phyloP scores from a whole-genome alignment of 331 rosid genomes.

The Prunus yedoensis region DNA sequence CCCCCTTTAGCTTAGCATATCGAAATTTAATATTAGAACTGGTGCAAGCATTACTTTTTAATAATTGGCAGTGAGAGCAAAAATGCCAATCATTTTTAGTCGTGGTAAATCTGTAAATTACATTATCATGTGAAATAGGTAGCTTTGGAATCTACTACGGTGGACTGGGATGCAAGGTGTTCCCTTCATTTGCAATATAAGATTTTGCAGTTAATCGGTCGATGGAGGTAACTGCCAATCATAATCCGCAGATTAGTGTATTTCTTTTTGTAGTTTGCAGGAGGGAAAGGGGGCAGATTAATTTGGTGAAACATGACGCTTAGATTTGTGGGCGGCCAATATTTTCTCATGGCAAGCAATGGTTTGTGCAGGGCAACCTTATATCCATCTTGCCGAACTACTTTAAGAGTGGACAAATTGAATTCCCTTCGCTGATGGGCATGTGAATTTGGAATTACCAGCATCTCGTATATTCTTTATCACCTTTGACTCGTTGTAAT shows the following conservation, averaged over 20 bases:
- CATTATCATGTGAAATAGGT: conserved; percentile 8
- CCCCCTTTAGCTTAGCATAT: not conserved
- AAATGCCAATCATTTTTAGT: not conserved
- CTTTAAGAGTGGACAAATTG: not conserved
- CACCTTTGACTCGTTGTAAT: not conserved
- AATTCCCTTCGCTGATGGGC: too few species aligned
- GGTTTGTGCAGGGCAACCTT: conserved; percentile 38
- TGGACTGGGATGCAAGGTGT: conserved; percentile 18
- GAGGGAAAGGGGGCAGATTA: not conserved
- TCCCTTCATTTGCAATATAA: conserved; percentile 13
- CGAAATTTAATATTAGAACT: not conserved
- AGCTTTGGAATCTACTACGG: conserved; percentile 22
- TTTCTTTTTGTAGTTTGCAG: conserved; percentile 13
- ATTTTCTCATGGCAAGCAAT: conserved; percentile 3
- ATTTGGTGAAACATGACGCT: conserved; percentile 19
- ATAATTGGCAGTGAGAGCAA: not conserved
- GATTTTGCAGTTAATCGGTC: conserved; percentile 4
- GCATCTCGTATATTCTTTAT: not conserved
- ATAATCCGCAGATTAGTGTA: conserved; percentile 27
- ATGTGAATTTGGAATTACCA: too few species aligned
- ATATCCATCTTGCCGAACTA: not conserved
- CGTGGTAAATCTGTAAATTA: conserved; percentile 10
- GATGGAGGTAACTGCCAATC: conserved; percentile 42
- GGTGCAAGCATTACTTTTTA: not conserved
- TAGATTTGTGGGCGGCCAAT: conserved; percentile 17